phyloP scores from a whole-genome alignment of 176 grass and related monocot genomes.

The Rhipidocladum racemiflorum region DNA sequence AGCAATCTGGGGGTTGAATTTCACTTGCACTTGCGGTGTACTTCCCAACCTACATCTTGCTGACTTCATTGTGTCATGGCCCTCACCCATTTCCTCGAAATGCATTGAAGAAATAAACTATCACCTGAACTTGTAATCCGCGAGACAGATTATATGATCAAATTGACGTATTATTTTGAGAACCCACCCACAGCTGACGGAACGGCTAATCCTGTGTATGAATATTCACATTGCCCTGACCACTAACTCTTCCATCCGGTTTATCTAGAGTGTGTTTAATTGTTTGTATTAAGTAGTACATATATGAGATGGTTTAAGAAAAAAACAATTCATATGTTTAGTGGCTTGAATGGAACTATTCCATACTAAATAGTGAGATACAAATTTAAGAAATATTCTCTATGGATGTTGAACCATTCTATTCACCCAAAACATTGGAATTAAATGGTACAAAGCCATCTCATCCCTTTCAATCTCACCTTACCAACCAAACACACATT shows the following conservation, averaged over 20 bases:
- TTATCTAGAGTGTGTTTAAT: no score
- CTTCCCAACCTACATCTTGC: neutral
- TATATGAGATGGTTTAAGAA: no score
- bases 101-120: neutral
- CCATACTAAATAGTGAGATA: no score
- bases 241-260: neutral
- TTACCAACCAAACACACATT: no score
- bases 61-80: conserved; percentile 6
- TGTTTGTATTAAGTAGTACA: no score
- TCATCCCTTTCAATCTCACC: no score
- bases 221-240: conserved; percentile 44
- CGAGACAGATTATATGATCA: conserved; percentile 1
- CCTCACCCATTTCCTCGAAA: neutral
- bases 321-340: no score
- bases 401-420: no score
- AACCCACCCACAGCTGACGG: neutral
- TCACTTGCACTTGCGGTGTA: conserved; percentile 5
- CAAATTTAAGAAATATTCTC: no score
- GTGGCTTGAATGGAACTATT: no score
- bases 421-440: no score
- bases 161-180: neutral
- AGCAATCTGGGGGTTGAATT: neutral
- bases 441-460: no score
- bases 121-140: neutral
- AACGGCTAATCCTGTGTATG: neutral